Evolutionary conservation across 2,329 filamentous ascomycete species (phyloP).

Genomic region (Cyphellophora europaea): DNA sequence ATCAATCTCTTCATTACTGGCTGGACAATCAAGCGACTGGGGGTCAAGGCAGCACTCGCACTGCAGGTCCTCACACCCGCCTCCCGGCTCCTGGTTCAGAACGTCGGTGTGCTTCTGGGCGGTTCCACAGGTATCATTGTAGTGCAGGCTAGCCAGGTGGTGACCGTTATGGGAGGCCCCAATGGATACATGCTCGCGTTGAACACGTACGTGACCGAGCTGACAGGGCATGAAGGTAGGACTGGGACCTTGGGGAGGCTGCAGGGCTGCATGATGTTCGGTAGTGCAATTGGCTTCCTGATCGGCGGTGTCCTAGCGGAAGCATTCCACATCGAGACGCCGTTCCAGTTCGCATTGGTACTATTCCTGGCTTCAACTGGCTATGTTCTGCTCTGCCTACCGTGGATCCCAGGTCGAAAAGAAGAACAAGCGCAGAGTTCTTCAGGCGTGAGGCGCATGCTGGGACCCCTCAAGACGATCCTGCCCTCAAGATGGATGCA

Average conservation of each 20-base stretch:
- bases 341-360: conserved; percentile 55
- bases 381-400: conserved; percentile 34
- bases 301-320: conserved; percentile 58
- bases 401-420: conserved; percentile 38
- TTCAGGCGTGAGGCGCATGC: conserved; percentile 32
- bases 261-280: conserved; percentile 59
- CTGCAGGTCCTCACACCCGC: conserved; percentile 57
- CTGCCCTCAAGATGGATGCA: conserved; percentile 47
- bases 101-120: conserved; percentile 54
- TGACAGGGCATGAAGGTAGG: conserved; percentile 49
- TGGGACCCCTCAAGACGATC: conserved; percentile 53
- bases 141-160: conserved; percentile 57
- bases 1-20: conserved; percentile 59
- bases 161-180: conserved; percentile 60
- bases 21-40: conserved; percentile 57
- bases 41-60: conserved; percentile 53
- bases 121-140: conserved; percentile 56
- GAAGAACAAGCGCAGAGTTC: neutral
- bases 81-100: conserved; percentile 53
- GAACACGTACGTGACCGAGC: conserved; percentile 59
- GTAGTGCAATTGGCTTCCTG: conserved; percentile 54
- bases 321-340: conserved; percentile 51
- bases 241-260: conserved; percentile 58
- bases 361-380: conserved; percentile 39
- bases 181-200: conserved; percentile 60